Base-by-base conservation (phyloP, 164 flowering plant species). In the Piper betle region DNA sequence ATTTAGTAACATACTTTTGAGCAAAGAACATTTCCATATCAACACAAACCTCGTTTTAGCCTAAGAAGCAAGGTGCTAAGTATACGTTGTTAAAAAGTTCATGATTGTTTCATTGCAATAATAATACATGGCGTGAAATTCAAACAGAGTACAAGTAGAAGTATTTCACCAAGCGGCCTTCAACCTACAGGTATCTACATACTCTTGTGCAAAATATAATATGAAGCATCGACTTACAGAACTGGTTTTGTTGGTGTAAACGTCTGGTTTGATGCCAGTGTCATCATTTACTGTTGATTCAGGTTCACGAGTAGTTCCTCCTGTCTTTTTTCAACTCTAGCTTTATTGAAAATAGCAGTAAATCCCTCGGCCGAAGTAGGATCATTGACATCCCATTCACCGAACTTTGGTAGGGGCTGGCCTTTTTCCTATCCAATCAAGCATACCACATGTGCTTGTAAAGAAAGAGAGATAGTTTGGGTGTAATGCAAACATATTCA, bases 341-440 rank as follows among this genome's bases (percentile, higher is more conserved):
- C 97, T 71, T 91, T 91, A 76, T 91, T 91, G 71, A 91, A 91
- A 52, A 91, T 91, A 69, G 86, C 88, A 59, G 96, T 91, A 65
- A 88, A 91, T 43, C 93, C 91, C 77, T 91, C 97, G 58, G 96
- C 96, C 55, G 97, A 91, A 60, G 97, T 80, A 62, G 97, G 96
- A 73, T 91, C 97, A 74, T 86, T 91, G 37, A 86, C 97, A 73
- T 91, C 96, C 97, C 97, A 91, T 67, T 91, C 97, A 69, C 97
- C 97, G 73, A 90, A 90, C 77, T 90, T 90, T 25, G 97, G 97
- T 76, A 90, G 70, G 40, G 95, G 97, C 37, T 71, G 78, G 68
- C 91, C 96, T 68, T 85, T 80, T 63, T 88, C 96, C 93, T 89
- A 80, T 55, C 37, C 37, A 19, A 4, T 4, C 6, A 41, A 9